A percentile compares a stretch with the other conserved stretches of the same genome.
phyloP scores from a whole-genome alignment of 2,329 filamentous ascomycete species.

The Raffaelea arxii region DNA sequence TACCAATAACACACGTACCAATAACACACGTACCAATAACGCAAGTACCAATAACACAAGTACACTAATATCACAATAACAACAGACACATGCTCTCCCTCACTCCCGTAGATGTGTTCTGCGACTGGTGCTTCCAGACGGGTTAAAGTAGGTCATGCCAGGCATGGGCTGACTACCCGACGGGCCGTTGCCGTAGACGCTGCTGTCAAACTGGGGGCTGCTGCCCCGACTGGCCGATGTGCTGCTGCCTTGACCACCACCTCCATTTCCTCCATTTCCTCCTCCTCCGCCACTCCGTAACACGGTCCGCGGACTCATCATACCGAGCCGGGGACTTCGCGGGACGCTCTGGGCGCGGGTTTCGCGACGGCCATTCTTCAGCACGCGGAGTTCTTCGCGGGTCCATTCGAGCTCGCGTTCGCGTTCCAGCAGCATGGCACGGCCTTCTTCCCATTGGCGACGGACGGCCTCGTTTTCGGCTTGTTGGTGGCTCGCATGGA shows the following conservation, averaged over 20 bases:
- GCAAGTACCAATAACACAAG: background rate
- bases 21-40: background rate
- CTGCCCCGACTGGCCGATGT: conserved; percentile 33
- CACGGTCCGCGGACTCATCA: conserved; percentile 39
- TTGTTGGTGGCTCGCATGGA: conserved; percentile 36
- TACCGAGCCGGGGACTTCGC: conserved; percentile 43
- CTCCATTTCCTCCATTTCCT: background rate
- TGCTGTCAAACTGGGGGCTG: conserved; percentile 29
- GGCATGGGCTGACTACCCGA: conserved; percentile 13
- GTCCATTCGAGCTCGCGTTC: conserved; percentile 38
- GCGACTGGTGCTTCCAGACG: conserved; percentile 27
- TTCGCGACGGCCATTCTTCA: conserved; percentile 42
- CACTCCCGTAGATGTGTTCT: conserved; percentile 36
- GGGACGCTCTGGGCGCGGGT: conserved; percentile 48
- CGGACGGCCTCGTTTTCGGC: conserved; percentile 24
- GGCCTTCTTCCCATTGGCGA: conserved; percentile 31
- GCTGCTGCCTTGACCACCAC: conserved; percentile 19
- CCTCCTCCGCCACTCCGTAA: conserved; percentile 14
- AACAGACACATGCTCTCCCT: background rate
- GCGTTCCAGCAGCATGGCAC: conserved; percentile 34
- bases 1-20: no score
- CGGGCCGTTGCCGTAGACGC: background rate
- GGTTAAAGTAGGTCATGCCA: conserved; percentile 29
- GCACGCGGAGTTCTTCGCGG: conserved; percentile 36
- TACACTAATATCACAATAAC: no score